Conservation (phyloP, 805 yeast species). For the Candida morakotiae region DNA sequence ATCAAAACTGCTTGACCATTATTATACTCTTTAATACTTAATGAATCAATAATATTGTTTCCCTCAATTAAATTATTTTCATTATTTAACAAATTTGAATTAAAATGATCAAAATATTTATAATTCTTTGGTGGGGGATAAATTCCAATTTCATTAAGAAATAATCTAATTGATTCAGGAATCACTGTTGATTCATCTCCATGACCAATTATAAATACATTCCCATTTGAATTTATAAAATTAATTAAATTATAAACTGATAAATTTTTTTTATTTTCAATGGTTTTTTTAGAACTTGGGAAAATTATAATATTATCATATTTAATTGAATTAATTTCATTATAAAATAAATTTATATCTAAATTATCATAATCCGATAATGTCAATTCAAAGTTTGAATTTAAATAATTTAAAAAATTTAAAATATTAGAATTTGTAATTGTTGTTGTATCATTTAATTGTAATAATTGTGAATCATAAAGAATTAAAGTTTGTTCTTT, state of each 20-base stretch:
- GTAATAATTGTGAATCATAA: conserved; percentile 25
- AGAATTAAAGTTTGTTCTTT: conserved; percentile 25
- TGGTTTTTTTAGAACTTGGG: conserved; percentile 32
- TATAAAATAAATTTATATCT: conserved; percentile 18
- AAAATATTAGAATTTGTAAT: conserved; percentile 4
- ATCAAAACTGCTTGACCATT: conserved; percentile 67
- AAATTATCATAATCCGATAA: conserved; percentile 22
- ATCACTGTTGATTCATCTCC: conserved; percentile 39
- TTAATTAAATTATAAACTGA: conserved; percentile 45
- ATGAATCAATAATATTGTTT: conserved; percentile 9
- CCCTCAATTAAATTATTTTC: conserved; percentile 15
- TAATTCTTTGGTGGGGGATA: conserved; percentile 76
- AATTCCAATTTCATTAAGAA: conserved; percentile 78
- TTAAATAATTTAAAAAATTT: conserved; percentile 20
- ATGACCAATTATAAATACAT: conserved; percentile 57
- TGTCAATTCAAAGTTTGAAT: conserved; percentile 13
- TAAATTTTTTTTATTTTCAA: conserved; percentile 25
- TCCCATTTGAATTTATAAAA: conserved; percentile 68
- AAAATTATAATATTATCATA: conserved; percentile 31
- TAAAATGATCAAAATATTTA: conserved; percentile 63
- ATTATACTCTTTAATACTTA: conserved; percentile 8
- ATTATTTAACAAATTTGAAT: conserved; percentile 13
- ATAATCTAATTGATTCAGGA: conserved; percentile 49
- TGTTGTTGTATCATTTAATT: conserved; percentile 14
- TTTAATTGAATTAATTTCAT: conserved; percentile 14